Conservation (phyloP, 257 asterid species). For the Plantago elongata region DNA sequence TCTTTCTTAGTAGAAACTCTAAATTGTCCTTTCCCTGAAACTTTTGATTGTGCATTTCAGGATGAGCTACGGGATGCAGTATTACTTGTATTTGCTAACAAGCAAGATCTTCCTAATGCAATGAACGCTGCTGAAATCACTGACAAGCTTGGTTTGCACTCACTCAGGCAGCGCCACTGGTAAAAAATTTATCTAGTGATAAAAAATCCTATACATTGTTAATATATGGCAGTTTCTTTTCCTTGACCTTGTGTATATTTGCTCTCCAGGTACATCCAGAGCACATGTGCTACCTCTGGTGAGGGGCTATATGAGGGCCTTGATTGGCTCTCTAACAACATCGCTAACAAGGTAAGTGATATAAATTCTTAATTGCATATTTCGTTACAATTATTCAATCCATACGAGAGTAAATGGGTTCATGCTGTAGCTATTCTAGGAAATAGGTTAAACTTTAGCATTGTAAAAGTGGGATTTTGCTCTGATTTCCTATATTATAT, state of each 20-base stretch:
- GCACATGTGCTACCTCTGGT: slow-evolving; percentile 92
- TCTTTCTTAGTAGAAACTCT: background rate
- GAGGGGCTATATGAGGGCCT: slow-evolving; percentile 92
- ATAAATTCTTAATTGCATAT: background rate
- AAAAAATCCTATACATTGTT: background rate
- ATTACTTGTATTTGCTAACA: slow-evolving; percentile 81
- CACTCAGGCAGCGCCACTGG: slow-evolving; percentile 96
- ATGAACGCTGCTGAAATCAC: slow-evolving; percentile 93
- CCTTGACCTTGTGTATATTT: background rate
- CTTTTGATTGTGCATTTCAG: slow-evolving; percentile 24
- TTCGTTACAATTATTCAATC: background rate
- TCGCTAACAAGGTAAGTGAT: slow-evolving; percentile 65
- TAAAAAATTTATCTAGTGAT: slow-evolving; percentile 18
- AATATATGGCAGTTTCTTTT: background rate
- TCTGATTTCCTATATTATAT: background rate
- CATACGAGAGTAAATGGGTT: background rate
- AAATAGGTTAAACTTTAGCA: too few relatives aligned
- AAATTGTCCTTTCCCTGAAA: slow-evolving; percentile 5
- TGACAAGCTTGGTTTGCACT: slow-evolving; percentile 86
- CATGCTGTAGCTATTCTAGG: too few relatives aligned
- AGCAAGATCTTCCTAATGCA: slow-evolving; percentile 94
- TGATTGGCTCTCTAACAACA: slow-evolving; percentile 89
- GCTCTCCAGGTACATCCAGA: slow-evolving; percentile 74
- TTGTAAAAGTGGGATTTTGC: background rate
- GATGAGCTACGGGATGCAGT: slow-evolving; percentile 90